Evolutionary conservation across 352 stramenopile genomes (phyloP).

Genomic region (Ochromonadaceae sp.): DNA sequence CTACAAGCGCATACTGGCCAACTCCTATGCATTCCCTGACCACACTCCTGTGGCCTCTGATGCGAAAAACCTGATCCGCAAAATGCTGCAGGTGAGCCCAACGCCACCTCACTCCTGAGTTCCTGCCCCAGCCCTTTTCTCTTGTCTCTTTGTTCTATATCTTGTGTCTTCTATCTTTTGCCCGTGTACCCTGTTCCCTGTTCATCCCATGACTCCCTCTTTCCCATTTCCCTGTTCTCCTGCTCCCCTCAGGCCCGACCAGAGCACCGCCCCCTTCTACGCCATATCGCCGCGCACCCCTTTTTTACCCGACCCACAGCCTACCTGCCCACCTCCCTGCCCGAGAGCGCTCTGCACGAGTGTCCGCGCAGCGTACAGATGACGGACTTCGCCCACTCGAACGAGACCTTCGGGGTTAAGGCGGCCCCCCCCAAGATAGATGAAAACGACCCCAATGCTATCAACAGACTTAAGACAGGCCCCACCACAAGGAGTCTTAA

Average conservation of each 20-base stretch:
- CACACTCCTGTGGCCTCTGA: constrained; percentile 57
- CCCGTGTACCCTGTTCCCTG: too few relatives aligned
- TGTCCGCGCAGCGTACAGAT: background rate
- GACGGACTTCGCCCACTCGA: constrained; percentile 4
- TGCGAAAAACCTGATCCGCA: constrained; percentile 46
- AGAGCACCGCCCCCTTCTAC: constrained; percentile 24
- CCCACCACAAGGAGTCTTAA: too few relatives aligned
- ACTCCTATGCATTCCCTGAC: constrained; percentile 85
- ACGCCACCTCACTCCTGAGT: too few relatives aligned
- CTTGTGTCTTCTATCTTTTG: too few relatives aligned
- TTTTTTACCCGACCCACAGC: background rate
- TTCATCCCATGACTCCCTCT: too few relatives aligned
- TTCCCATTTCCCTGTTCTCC: too few relatives aligned
- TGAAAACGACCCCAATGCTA: background rate
- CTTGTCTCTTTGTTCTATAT: too few relatives aligned
- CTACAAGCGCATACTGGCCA: constrained; percentile 89
- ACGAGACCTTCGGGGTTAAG: too few relatives aligned
- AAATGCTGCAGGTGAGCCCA: constrained; percentile 54
- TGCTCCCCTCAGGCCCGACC: constrained; percentile 20
- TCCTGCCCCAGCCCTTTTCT: too few relatives aligned
- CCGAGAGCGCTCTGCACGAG: background rate
- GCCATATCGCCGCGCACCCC: background rate
- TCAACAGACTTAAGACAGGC: too few relatives aligned
- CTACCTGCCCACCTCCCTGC: constrained; percentile 1
- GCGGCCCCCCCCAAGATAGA: background rate